Conservation (phyloP, 352 stramenopile genomes). For the Albugo candida region DNA sequence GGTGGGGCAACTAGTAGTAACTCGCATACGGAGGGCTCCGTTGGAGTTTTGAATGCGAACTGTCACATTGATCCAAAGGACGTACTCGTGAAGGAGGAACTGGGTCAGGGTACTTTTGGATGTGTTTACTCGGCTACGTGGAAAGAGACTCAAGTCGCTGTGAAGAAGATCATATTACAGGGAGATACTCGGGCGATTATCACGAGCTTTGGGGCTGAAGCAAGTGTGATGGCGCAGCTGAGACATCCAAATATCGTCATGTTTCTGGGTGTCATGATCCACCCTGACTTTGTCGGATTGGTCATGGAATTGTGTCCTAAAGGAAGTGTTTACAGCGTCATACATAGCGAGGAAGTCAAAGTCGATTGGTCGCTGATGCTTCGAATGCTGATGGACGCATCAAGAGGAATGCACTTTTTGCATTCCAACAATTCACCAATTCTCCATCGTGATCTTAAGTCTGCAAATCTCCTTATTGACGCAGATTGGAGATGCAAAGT, state of each 20-base stretch:
- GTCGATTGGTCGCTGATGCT: slow-evolving; percentile 76
- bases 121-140: slow-evolving; percentile 53
- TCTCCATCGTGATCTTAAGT: slow-evolving; percentile 81
- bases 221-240: slow-evolving; percentile 67
- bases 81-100: slow-evolving; percentile 55
- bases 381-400: slow-evolving; percentile 75
- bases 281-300: slow-evolving; percentile 66
- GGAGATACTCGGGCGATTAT: slow-evolving; percentile 65
- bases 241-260: slow-evolving; percentile 75
- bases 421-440: slow-evolving; percentile 78
- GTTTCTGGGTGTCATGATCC: slow-evolving; percentile 81
- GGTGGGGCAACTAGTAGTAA: slow-evolving; percentile 28
- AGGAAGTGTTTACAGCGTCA: slow-evolving; percentile 64
- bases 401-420: slow-evolving; percentile 79
- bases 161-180: slow-evolving; percentile 72
- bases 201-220: slow-evolving; percentile 62
- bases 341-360: slow-evolving; percentile 53
- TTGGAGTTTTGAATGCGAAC: slow-evolving; percentile 52
- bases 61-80: slow-evolving; percentile 73
- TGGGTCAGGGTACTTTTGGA: slow-evolving; percentile 57
- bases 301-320: slow-evolving; percentile 81
- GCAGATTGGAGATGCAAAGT: slow-evolving; percentile 80
- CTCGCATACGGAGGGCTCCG: slow-evolving; percentile 10
- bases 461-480: slow-evolving; percentile 78
- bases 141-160: slow-evolving; percentile 64